These are phyloP conservation scores for Arabidopsis arenosa DNA, from an alignment of 345 rosid genomes.

Conservation along the genomic window DNA sequence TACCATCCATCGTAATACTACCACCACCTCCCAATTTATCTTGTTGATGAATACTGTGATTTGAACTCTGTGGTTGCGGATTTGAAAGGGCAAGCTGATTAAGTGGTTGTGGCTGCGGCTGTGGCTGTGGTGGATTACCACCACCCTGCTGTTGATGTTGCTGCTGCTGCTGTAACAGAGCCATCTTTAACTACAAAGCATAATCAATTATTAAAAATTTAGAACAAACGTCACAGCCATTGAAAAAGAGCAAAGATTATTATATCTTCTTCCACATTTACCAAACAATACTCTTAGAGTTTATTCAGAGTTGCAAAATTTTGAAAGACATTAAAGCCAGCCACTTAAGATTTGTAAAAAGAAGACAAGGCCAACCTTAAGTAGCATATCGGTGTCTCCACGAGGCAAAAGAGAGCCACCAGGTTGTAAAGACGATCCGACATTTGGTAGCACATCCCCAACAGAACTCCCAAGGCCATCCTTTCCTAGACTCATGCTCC, in stretches of 20 bases:
- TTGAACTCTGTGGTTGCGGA: constrained; percentile 79
- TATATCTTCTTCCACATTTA: neutral
- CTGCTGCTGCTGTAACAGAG: constrained; percentile 67
- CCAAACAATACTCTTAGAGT: constrained; percentile 10
- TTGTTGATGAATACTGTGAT: constrained; percentile 75
- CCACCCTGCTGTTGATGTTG: constrained; percentile 62
- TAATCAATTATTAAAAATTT: neutral
- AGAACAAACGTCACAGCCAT: constrained; percentile 15
- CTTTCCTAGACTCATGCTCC: constrained; percentile 68
- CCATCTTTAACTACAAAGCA: constrained; percentile 67
- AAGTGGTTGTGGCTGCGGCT: constrained; percentile 55
- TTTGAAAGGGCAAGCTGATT: constrained; percentile 69
- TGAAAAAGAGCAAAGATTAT: constrained; percentile 17
- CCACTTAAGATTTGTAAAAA: constrained; percentile 7
- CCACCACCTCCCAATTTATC: constrained; percentile 84
- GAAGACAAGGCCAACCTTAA: constrained; percentile 56
- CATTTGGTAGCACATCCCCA: constrained; percentile 71
- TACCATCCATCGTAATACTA: constrained; percentile 75
- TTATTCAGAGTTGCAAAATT: neutral
- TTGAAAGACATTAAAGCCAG: constrained; percentile 1
- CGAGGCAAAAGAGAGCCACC: constrained; percentile 61
- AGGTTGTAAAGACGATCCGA: constrained; percentile 73
- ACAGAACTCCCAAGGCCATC: constrained; percentile 76
- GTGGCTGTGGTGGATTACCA: constrained; percentile 56
- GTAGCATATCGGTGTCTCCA: constrained; percentile 67